Conservation (phyloP, 2,329 filamentous ascomycete species). For the Botrytis fabae region DNA sequence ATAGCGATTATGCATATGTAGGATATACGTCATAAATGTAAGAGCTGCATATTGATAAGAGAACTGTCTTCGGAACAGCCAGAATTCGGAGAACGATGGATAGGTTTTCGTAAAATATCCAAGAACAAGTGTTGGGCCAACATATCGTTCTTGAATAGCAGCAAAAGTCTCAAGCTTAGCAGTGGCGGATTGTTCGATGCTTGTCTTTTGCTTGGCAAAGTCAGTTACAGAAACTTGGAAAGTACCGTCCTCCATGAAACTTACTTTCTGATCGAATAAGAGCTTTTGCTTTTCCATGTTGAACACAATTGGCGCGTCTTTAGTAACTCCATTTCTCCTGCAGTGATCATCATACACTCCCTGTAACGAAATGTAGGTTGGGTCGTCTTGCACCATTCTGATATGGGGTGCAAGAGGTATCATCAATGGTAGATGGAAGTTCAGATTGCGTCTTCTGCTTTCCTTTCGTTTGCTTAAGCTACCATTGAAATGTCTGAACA, state of each 20-base stretch:
- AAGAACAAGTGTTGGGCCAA: constrained; percentile 76
- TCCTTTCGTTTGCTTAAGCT: constrained; percentile 91
- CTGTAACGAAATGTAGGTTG: constrained; percentile 91
- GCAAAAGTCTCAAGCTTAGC: constrained; percentile 89
- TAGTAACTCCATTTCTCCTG: constrained; percentile 78
- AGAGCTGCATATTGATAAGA: constrained; percentile 92
- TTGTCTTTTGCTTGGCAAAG: constrained; percentile 54
- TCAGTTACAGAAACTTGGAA: constrained; percentile 36
- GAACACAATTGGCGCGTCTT: constrained; percentile 93
- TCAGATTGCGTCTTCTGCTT: constrained; percentile 85
- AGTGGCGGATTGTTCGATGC: constrained; percentile 65
- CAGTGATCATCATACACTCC: constrained; percentile 97
- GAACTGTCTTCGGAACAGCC: constrained; percentile 97
- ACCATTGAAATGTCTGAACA: constrained; percentile 97
- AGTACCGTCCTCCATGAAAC: constrained; percentile 13
- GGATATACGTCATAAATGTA: constrained; percentile 98
- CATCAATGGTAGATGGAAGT: constrained; percentile 95
- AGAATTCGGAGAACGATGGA: constrained; percentile 90
- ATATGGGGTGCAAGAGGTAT: constrained; percentile 93
- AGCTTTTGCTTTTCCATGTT: constrained; percentile 91
- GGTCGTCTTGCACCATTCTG: constrained; percentile 91
- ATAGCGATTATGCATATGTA: constrained; percentile 95
- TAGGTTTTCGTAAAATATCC: constrained; percentile 90
- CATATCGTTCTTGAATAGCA: constrained; percentile 91
- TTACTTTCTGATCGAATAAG: constrained; percentile 59